Conservation (phyloP, 129 eudicot genomes). For the Daucus carota region DH1_v3.0 NC_030383.2:39898001-39898500, state of each 20-base stretch:
- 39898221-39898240: background rate
- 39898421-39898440: background rate
- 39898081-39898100: constrained; percentile 94
- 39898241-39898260: background rate
- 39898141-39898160: constrained; percentile 91
- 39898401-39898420: background rate
- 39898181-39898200: background rate
- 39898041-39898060: constrained; percentile 93
- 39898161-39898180: constrained; percentile 40
- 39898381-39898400: background rate
- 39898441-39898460: background rate
- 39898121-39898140: constrained; percentile 96
- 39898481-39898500: background rate
- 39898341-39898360: constrained; percentile 92
- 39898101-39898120: constrained; percentile 97
- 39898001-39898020: constrained; percentile 90
- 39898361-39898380: background rate
- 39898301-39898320: constrained; percentile 97
- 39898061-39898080: constrained; percentile 99
- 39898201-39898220: background rate
- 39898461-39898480: background rate
- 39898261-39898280: background rate
- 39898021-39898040: constrained; percentile 97
- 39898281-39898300: constrained; percentile 68
- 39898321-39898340: constrained; percentile 87